phyloP scores from a whole-genome alignment of 2,329 filamentous ascomycete species.

The Monilinia polystroma region DNA sequence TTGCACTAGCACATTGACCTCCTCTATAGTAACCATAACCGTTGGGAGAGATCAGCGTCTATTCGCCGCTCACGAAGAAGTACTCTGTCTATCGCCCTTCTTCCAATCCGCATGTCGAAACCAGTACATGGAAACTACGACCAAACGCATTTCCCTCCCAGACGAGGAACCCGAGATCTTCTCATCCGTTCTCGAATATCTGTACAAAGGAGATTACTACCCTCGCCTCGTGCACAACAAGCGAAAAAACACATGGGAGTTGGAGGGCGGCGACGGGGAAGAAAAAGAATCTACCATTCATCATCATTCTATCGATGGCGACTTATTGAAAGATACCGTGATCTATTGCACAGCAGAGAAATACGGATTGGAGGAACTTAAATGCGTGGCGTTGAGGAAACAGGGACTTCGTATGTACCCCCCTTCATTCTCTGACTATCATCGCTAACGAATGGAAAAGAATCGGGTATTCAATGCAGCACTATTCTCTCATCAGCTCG shows the following conservation, averaged over 20 bases:
- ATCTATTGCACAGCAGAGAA: conserved; percentile 87
- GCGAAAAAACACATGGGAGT: conserved; percentile 73
- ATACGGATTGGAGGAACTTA: conserved; percentile 80
- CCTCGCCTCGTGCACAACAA: conserved; percentile 81
- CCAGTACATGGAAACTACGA: conserved; percentile 59
- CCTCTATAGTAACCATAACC: conserved; percentile 75
- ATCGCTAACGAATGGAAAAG: conserved; percentile 48
- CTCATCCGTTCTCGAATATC: conserved; percentile 83
- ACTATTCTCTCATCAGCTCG: conserved; percentile 86
- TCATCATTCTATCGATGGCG: conserved; percentile 61
- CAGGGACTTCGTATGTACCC: conserved; percentile 72
- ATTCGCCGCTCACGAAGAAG: conserved; percentile 87
- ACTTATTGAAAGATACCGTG: conserved; percentile 82
- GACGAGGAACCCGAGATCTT: conserved; percentile 90
- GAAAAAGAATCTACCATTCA: conserved; percentile 67
- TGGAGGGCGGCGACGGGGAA: conserved; percentile 66
- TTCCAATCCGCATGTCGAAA: conserved; percentile 65
- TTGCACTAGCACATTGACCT: conserved; percentile 53
- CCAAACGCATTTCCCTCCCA: conserved; percentile 74
- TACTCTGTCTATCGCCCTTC: conserved; percentile 75
- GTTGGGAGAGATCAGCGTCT: conserved; percentile 80
- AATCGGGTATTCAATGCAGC: conserved; percentile 85
- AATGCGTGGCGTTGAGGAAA: conserved; percentile 81
- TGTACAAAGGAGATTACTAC: conserved; percentile 85
- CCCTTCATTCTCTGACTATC: conserved; percentile 51